Base-by-base conservation (phyloP, 768 basidiomycete species). In the Leccinum variicolor region DNA sequence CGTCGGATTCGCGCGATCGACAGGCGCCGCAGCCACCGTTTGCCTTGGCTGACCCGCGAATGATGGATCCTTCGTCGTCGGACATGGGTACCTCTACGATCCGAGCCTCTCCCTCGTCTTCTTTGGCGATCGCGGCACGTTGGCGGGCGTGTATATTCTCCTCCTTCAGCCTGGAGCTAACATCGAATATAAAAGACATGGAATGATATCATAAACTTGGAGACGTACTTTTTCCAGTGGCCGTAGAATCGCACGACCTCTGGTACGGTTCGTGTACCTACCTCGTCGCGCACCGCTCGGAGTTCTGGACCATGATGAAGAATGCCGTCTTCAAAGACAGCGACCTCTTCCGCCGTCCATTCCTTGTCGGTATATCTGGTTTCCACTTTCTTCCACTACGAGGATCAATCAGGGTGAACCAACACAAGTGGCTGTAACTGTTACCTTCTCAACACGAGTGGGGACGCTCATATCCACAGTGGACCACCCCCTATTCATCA, bases 161-260 rank as follows among this genome's bases (percentile, higher is more conserved):
- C 69, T 90, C 88, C 31, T 84, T 81, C 17, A 92, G 78, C 67
- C 82, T 87, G 52, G 75, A 72, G 65, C 90, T 92, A 63, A 46
- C 21, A 56, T 43, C 50, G 8, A 52, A 19, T 6, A 29, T 67
- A 60, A 55, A 57, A 61, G 8, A 54, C 3, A 53, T 15, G 49
- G 54, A 46, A 57, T 19, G 26, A 46, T 52, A 60, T 47, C 25
- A 23, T 26, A 55, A 47, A 25, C 59, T 47, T 19, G 6, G 14
- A 55, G 19, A 62, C 73, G 39, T 65, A 91, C 92, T 82, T 90
- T 77, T 94, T 94, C 92, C 92, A 94, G 59, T 83, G 86, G 4
- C 85, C 88, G 64, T 90, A 94, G 72, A 86, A 92, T 17, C 90
- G 83, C 28, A 94, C 91, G 6, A 92, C 83, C 66, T 94, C 92